phyloP scores from a whole-genome alignment of 2,329 filamentous ascomycete species.

The Fusarium nygamai region DNA sequence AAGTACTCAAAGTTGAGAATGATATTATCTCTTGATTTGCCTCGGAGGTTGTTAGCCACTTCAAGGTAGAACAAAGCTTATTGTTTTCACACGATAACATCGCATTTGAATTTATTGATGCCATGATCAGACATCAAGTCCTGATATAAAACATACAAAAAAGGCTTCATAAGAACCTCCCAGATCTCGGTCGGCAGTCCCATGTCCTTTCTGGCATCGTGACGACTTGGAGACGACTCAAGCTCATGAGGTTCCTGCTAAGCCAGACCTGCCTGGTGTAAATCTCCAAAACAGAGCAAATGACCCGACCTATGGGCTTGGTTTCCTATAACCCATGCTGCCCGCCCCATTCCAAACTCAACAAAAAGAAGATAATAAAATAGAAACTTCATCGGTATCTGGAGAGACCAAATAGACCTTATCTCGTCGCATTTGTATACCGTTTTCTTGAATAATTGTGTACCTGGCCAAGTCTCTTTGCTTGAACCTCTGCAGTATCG shows the following conservation, averaged over 20 bases:
- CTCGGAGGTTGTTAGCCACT: too few species aligned
- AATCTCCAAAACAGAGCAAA: slow-evolving; percentile 32
- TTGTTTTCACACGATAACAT: neutral
- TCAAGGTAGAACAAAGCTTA: neutral
- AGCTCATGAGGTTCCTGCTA: slow-evolving; percentile 1
- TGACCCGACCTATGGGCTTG: neutral
- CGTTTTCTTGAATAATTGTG: slow-evolving; percentile 11
- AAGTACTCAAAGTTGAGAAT: neutral
- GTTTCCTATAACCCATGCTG: slow-evolving; percentile 23
- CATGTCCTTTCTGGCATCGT: slow-evolving; percentile 3
- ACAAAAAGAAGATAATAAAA: slow-evolving; percentile 25
- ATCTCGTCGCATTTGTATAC: slow-evolving; percentile 27
- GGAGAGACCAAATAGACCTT: slow-evolving; percentile 12
- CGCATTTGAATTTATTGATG: slow-evolving; percentile 21
- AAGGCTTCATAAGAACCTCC: slow-evolving; percentile 16
- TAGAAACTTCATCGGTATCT: slow-evolving; percentile 6
- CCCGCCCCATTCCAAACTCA: slow-evolving; percentile 14
- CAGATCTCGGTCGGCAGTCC: slow-evolving; percentile 11
- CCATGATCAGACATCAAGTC: slow-evolving; percentile 20
- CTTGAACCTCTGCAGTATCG: slow-evolving; percentile 8
- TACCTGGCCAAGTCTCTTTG: slow-evolving; percentile 4
- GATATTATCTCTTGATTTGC: neutral
- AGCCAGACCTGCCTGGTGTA: slow-evolving; percentile 1
- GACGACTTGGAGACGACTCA: neutral
- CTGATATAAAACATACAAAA: slow-evolving; percentile 40